phyloP scores from a whole-genome alignment of 2,329 filamentous ascomycete genomes.

The Domatiomyces globalis region DNA sequence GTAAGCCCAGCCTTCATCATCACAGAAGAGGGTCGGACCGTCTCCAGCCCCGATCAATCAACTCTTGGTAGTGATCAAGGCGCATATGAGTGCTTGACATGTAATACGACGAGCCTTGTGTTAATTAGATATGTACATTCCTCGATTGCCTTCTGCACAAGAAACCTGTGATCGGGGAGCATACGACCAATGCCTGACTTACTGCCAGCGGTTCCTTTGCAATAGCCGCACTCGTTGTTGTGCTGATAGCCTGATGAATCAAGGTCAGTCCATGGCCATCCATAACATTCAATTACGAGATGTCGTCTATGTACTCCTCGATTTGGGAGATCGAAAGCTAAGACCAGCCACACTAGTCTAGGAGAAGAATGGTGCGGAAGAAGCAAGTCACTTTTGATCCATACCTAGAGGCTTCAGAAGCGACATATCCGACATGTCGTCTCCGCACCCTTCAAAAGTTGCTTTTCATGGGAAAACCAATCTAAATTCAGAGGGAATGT shows the following conservation, averaged over 20 bases:
- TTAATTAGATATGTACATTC: neutral
- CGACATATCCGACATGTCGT: slow-evolving; percentile 22
- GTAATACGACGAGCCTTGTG: slow-evolving; percentile 33
- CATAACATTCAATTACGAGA: neutral
- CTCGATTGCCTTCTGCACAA: neutral
- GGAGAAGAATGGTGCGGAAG: neutral
- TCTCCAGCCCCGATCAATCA: slow-evolving; percentile 37
- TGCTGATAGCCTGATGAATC: slow-evolving; percentile 31
- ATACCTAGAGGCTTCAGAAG: slow-evolving; percentile 32
- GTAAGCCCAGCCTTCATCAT: slow-evolving; percentile 1
- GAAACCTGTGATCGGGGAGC: slow-evolving; percentile 22
- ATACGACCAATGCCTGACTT: slow-evolving; percentile 19
- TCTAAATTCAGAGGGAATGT: neutral
- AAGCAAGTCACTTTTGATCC: slow-evolving; percentile 9
- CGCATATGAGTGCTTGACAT: slow-evolving; percentile 30
- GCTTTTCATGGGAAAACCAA: neutral
- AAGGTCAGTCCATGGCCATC: slow-evolving; percentile 5
- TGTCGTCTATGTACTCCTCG: neutral
- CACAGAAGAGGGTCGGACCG: slow-evolving; percentile 22
- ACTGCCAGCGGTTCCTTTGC: slow-evolving; percentile 33
- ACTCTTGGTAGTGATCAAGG: slow-evolving; percentile 33
- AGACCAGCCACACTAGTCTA: neutral
- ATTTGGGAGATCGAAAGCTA: neutral
- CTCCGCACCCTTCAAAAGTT: neutral
- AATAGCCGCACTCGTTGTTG: slow-evolving; percentile 34